Percentiles rank a stretch among this genome's conserved stretches.
Conservation (phyloP, 371 early-diverging fungal genomes). For the Actinomortierella wolfii region DNA sequence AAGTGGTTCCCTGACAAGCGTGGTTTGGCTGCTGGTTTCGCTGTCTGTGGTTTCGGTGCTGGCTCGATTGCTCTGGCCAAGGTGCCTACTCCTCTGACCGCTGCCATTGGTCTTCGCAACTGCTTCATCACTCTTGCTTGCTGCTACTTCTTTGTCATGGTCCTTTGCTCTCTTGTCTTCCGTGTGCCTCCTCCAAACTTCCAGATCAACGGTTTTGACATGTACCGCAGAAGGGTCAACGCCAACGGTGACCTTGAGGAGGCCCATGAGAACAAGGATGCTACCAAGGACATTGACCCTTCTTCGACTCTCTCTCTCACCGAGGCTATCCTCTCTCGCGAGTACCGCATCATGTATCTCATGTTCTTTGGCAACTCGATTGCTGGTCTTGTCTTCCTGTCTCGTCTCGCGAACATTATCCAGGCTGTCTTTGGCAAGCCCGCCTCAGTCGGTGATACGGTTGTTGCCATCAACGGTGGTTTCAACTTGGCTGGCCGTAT, state of each 20-base stretch:
- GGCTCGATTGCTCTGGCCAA: conserved; percentile 62
- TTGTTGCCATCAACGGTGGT: conserved; percentile 58
- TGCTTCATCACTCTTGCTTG: conserved; percentile 58
- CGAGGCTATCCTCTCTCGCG: conserved; percentile 51
- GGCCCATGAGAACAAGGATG: conserved; percentile 8
- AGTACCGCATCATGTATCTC: conserved; percentile 57
- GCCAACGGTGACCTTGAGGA: conserved; percentile 3
- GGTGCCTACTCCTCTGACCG: conserved; percentile 52
- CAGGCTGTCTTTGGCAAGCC: conserved; percentile 49
- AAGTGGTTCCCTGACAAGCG: conserved; percentile 60
- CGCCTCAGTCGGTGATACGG: conserved; percentile 47
- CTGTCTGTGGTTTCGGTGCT: conserved; percentile 68
- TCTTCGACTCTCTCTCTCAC: conserved; percentile 52
- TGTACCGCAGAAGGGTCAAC: conserved; percentile 46
- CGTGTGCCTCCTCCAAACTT: conserved; percentile 65
- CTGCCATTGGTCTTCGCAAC: conserved; percentile 48
- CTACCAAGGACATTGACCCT: conserved; percentile 28
- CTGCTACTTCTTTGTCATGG: conserved; percentile 31
- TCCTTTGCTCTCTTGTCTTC: conserved; percentile 51
- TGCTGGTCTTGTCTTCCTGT: conserved; percentile 58
- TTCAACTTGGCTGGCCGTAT: conserved; percentile 63
- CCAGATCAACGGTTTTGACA: conserved; percentile 53
- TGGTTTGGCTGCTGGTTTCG: conserved; percentile 54
- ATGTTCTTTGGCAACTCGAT: conserved; percentile 55
- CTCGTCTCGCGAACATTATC: conserved; percentile 60